Evolutionary conservation across 805 yeast species (phyloP).

Genomic region (Komagataella ulmi): DNA sequence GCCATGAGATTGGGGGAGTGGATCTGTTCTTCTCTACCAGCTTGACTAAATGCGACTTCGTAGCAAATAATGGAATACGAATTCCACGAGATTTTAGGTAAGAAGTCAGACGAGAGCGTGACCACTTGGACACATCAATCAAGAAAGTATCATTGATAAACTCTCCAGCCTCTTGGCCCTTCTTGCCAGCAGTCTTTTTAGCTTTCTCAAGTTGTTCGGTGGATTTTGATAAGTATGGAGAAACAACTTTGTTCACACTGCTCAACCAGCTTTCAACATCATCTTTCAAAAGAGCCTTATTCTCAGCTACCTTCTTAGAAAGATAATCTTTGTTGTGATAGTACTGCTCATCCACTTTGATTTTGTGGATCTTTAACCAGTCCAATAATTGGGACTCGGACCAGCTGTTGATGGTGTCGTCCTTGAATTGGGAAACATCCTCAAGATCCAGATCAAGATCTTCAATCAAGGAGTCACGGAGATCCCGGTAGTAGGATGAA

Average conservation of each 20-base stretch:
- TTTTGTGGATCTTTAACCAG: conserved; percentile 37
- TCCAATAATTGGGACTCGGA: conserved; percentile 36
- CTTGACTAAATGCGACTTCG: conserved; percentile 23
- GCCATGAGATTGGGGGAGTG: conserved; percentile 14
- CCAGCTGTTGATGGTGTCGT: conserved; percentile 37
- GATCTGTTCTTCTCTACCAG: conserved; percentile 24
- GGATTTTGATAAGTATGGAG: conserved; percentile 23
- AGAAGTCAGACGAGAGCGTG: conserved; percentile 26
- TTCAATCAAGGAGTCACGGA: conserved; percentile 25
- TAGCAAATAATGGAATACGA: conserved; percentile 22
- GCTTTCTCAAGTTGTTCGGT: conserved; percentile 3
- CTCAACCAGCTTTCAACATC: conserved; percentile 26
- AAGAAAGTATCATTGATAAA: conserved; percentile 30
- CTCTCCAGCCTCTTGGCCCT: conserved; percentile 13
- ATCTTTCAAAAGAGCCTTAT: conserved; percentile 19
- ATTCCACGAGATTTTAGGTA: conserved; percentile 28
- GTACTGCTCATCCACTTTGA: conserved; percentile 20
- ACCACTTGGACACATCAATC: conserved; percentile 31
- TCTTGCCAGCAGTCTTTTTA: neutral
- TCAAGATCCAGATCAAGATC: conserved; percentile 26
- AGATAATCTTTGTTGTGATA: conserved; percentile 22
- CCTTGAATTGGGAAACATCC: conserved; percentile 24
- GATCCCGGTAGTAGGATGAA: conserved; percentile 15
- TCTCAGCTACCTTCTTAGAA: conserved; percentile 18
- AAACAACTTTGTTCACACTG: conserved; percentile 10